Base-by-base conservation (phyloP, 1,284 basidiomycete species). In the Singerocomus rubriflavus region DNA sequence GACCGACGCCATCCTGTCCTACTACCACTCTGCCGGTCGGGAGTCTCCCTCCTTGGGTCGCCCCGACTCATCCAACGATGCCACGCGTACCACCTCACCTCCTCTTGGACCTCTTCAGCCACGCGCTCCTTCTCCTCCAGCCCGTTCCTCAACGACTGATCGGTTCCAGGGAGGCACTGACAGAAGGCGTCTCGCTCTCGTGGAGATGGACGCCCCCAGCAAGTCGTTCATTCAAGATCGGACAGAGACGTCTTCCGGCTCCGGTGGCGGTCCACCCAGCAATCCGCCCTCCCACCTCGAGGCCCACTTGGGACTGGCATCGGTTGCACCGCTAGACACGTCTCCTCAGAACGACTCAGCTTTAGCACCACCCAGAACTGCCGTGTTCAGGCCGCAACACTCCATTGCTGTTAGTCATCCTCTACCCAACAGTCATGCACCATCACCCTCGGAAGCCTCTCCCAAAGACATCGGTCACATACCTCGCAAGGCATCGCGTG, bases 271-370 rank as follows among this genome's bases (percentile, higher is more conserved):
- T 21, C 21, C 21, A 21, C 21, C 21, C 21, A 21, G 21, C 21
- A 21, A 21, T 21, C 21, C 21, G 48, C 71, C 71, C 41, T 69
- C 76, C 43, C 71, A 71, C n/a, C 58, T 73, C 47, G 72, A 75
- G 44, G 65, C 73, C 46, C 72, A 72, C 56, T 69, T 82, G 29
- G 79, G 78, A 35, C 72, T 86, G 33, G 81, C 85, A 48, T 72
- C 86, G 55, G 80, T 85, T 51, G 81, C 82, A 49, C 85, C 82
- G 48, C 81, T 82, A 46, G 85, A 87, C 67, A 78, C 79, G 58
- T 75, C 78, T n/a, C 73, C 76, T n/a, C 71, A 66, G 52, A 65
- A 73, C 9, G 80, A 81, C 59, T 71, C 75, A 31, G 72, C 77
- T 53, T 66, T 80, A 45, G 73, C 76, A 9, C 75, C 81, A 53